Evolutionary conservation across 176 grass and related monocot species (phyloP), one percentile per base, ranked within the genome.

Genomic region (Triticum dicoccoides): DNA sequence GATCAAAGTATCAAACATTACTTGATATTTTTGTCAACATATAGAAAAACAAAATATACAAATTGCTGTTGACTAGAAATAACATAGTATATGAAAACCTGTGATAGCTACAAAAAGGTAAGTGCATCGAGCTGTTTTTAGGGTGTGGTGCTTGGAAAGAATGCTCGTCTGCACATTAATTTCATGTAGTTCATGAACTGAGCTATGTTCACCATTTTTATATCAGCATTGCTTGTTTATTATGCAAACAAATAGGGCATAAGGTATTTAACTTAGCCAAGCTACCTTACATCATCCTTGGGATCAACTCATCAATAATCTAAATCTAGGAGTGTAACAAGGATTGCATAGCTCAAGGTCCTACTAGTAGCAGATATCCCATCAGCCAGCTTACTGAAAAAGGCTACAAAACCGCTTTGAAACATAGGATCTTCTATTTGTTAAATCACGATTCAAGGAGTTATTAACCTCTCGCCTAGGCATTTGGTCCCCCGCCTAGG

Each of bases 141-240:
- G 34, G 76, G 45, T 12, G 33, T 9, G 8, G 21, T 69, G 21
- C 61, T 69, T 5, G 35, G 25, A 58, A 81, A 76, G 1, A 25
- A 52, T 69, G 11, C 7, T 33, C 45, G 4, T 23, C 27, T 71
- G 47, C 27, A 77, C 6, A 23, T 63, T 23, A 65, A 49, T 62
- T 30, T 30, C 27, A 64, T 18, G 25, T 72, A 64, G 3, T 64
- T 64, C 41, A 77, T 85, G 71, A 87, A 87, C 37, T 33, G 37
- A 63, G 20, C 9, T 10, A 39, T 27, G 20, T 72, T 61, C 38
- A 45, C 34, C 56, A 63, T 29, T 78, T 77, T 51, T 49, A n/a
- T 42, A 75, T 61, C 33, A 35, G 29, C 8, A 7, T 52, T 82
- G 45, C 47, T 69, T 34, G 2, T 34, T 51, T 38, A 51, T 18